phyloP scores from a whole-genome alignment of 176 grass and related monocot species.

The Zea mays region DNA sequence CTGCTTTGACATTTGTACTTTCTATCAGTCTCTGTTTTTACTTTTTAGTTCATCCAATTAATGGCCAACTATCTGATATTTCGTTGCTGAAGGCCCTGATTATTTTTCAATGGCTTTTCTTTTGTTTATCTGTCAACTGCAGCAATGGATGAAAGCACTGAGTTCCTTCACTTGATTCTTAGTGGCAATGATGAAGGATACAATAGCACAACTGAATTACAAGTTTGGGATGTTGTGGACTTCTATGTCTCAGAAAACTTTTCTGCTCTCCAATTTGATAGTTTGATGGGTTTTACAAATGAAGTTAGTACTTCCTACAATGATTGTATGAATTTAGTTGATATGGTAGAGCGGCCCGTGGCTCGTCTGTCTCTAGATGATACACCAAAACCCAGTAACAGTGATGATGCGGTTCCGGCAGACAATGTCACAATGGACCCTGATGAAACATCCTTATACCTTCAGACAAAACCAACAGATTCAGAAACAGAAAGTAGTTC shows the following conservation, averaged over 20 bases:
- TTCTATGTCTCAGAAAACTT: constrained; percentile 72
- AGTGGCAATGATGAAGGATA: constrained; percentile 68
- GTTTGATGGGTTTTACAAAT: constrained; percentile 78
- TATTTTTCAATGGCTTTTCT: background rate
- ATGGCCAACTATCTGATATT: constrained; percentile 7
- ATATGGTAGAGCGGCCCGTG: constrained; percentile 71
- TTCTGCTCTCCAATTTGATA: constrained; percentile 75
- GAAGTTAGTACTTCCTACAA: constrained; percentile 50
- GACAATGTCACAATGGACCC: constrained; percentile 37
- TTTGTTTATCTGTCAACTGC: constrained; percentile 32
- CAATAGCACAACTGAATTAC: constrained; percentile 53
- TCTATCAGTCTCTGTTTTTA: constrained; percentile 16
- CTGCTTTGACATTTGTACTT: constrained; percentile 20
- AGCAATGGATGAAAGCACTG: constrained; percentile 57
- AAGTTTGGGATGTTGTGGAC: constrained; percentile 76
- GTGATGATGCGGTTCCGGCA: constrained; percentile 20
- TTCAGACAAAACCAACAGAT: constrained; percentile 55
- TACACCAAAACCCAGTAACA: constrained; percentile 36
- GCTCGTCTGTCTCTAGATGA: constrained; percentile 66
- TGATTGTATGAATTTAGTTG: constrained; percentile 57
- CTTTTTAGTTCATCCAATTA: constrained; percentile 1
- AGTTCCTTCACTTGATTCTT: constrained; percentile 73
- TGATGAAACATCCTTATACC: constrained; percentile 78
- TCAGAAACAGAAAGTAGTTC: constrained; percentile 51
- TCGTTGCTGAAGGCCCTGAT: constrained; percentile 33